phyloP scores from a whole-genome alignment of 2,329 filamentous ascomycete species.

The Cladosporium sp. region DNA sequence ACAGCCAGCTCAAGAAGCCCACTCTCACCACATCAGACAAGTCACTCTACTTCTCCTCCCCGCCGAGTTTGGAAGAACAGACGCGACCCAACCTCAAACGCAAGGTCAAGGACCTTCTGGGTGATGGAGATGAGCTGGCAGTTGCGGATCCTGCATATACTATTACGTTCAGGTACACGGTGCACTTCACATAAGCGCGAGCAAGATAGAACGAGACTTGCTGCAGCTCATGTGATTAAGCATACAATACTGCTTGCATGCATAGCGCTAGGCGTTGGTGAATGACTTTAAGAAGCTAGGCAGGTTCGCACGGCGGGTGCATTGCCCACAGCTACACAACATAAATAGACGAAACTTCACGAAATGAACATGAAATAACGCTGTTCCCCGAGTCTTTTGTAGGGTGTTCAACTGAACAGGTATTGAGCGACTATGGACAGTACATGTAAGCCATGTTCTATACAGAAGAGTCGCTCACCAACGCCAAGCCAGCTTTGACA shows the following conservation, averaged over 20 bases:
- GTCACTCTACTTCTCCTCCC: constrained; percentile 85
- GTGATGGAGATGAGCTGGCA: constrained; percentile 80
- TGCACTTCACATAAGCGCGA: constrained; percentile 38
- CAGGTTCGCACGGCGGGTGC: too few species aligned
- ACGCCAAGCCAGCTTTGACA: too few species aligned
- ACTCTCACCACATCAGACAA: constrained; percentile 75
- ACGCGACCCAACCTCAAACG: constrained; percentile 77
- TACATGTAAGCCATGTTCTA: too few species aligned
- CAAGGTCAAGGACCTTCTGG: constrained; percentile 71
- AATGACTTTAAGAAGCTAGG: too few species aligned
- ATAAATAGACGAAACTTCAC: neutral
- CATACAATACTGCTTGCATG: neutral
- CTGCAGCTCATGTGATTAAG: neutral
- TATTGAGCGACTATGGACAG: too few species aligned
- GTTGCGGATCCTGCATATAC: constrained; percentile 83
- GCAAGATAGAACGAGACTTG: neutral
- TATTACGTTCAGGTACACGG: constrained; percentile 61
- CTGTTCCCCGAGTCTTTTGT: too few species aligned
- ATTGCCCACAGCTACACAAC: too few species aligned
- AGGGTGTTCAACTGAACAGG: too few species aligned
- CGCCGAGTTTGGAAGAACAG: constrained; percentile 74
- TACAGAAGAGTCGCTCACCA: too few species aligned
- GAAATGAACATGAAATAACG: too few species aligned
- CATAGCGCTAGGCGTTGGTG: constrained; percentile 10
- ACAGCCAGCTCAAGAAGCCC: constrained; percentile 90